These are phyloP conservation scores for Nymphaea colorata DNA, from an alignment of 164 flowering plant genomes.

Conservation along the genomic window DNA sequence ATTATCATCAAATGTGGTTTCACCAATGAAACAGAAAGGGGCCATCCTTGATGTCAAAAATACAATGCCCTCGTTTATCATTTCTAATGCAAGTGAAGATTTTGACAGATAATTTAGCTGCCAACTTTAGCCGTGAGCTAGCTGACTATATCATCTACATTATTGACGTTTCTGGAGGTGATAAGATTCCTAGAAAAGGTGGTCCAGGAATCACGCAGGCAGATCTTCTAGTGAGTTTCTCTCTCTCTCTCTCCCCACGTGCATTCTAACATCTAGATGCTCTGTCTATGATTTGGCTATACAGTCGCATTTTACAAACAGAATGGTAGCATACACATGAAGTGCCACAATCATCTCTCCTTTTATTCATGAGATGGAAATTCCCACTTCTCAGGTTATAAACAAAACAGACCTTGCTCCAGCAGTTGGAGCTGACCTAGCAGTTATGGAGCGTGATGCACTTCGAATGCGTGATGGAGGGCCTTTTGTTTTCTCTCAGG, in stretches of 20 bases:
- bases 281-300: neutral
- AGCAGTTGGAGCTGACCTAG: slow-evolving; percentile 90
- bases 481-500: slow-evolving; percentile 97
- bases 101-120: slow-evolving; percentile 82
- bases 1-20: too few species aligned
- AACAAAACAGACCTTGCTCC: slow-evolving; percentile 94
- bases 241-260: neutral
- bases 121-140: slow-evolving; percentile 94
- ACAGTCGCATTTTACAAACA: neutral
- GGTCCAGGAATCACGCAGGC: slow-evolving; percentile 99
- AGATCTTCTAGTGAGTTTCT: slow-evolving; percentile 63
- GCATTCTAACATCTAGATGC: neutral
- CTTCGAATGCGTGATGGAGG: slow-evolving; percentile 98
- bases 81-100: neutral
- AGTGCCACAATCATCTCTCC: neutral
- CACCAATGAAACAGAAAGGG: too few species aligned
- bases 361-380: neutral
- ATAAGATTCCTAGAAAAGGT: slow-evolving; percentile 95
- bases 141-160: slow-evolving; percentile 96
- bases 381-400: slow-evolving; percentile 46
- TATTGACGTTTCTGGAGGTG: slow-evolving; percentile 94
- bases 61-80: too few species aligned
- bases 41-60: too few species aligned
- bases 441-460: slow-evolving; percentile 91
- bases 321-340: neutral